Evolutionary conservation across 2,329 filamentous ascomycete genomes (phyloP).

Genomic region (Claviceps capensis): DNA sequence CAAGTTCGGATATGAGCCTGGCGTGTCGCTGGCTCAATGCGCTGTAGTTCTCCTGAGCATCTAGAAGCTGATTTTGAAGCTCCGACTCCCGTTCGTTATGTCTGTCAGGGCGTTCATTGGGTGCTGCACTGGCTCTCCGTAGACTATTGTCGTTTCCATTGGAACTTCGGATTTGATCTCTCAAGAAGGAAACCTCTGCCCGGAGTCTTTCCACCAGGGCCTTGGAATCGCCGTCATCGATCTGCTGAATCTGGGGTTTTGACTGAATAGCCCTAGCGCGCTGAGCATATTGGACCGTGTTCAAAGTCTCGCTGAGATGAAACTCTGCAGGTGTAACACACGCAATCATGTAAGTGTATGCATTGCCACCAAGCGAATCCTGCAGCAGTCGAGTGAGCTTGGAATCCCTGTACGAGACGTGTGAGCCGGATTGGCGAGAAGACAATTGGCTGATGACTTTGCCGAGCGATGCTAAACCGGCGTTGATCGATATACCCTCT

Average conservation of each 20-base stretch:
- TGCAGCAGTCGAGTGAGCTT: slow-evolving; percentile 88
- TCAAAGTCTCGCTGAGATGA: slow-evolving; percentile 91
- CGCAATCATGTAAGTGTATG: slow-evolving; percentile 98
- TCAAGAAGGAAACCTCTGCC: slow-evolving; percentile 82
- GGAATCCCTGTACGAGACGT: slow-evolving; percentile 98
- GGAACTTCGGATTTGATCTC: slow-evolving; percentile 83
- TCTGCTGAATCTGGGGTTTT: slow-evolving; percentile 89
- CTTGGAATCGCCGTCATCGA: slow-evolving; percentile 88
- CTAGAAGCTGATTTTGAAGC: slow-evolving; percentile 83
- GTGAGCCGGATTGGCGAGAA: slow-evolving; percentile 70
- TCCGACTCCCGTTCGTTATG: slow-evolving; percentile 77
- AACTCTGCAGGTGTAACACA: slow-evolving; percentile 96
- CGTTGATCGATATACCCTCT: slow-evolving; percentile 97
- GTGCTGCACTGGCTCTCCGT: slow-evolving; percentile 35
- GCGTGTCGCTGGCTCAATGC: slow-evolving; percentile 85
- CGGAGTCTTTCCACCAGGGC: slow-evolving; percentile 86
- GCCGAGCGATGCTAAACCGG: slow-evolving; percentile 81
- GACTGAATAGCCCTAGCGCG: slow-evolving; percentile 92
- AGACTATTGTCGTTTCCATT: slow-evolving; percentile 46
- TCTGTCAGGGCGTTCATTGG: slow-evolving; percentile 62
- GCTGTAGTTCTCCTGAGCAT: slow-evolving; percentile 88
- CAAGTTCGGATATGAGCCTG: slow-evolving; percentile 88
- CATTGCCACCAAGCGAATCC: slow-evolving; percentile 91
- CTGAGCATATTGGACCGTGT: slow-evolving; percentile 95
- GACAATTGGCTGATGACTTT: slow-evolving; percentile 98